Conservation (phyloP, 108 stramenopile genomes). For the Thalassiosira profunda region DNA sequence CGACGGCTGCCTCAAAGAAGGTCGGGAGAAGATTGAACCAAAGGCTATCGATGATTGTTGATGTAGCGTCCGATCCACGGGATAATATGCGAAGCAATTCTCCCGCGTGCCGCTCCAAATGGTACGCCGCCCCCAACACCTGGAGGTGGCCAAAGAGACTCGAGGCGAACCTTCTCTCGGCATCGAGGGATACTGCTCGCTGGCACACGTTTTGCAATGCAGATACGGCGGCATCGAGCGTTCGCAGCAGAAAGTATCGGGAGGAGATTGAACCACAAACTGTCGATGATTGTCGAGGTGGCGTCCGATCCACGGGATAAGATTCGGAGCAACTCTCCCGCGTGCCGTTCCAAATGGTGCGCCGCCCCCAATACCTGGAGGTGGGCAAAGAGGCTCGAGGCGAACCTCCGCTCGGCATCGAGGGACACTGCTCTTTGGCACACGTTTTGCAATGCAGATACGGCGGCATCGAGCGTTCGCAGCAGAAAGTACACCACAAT, state of each 20-base stretch:
- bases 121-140: slow-evolving; percentile 31
- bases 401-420: slow-evolving; percentile 51
- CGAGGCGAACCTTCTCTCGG: slow-evolving; percentile 42
- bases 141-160: slow-evolving; percentile 44
- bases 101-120: slow-evolving; percentile 47
- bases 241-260: slow-evolving; percentile 25
- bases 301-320: slow-evolving; percentile 46
- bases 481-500: slow-evolving; percentile 34
- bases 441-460: slow-evolving; percentile 23
- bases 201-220: slow-evolving; percentile 30
- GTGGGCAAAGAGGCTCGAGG: slow-evolving; percentile 33
- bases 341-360: slow-evolving; percentile 49
- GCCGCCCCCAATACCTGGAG: slow-evolving; percentile 28
- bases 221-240: slow-evolving; percentile 17
- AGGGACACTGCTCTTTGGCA: slow-evolving; percentile 37
- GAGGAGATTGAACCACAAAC: slow-evolving; percentile 33
- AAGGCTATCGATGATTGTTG: slow-evolving; percentile 33
- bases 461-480: slow-evolving; percentile 14
- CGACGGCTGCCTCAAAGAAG: slow-evolving; percentile 44
- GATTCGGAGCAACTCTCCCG: slow-evolving; percentile 41
- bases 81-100: slow-evolving; percentile 37
- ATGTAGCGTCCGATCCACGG: slow-evolving; percentile 40
- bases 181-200: slow-evolving; percentile 40
- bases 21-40: slow-evolving; percentile 46
- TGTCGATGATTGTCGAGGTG: slow-evolving; percentile 29